Evolutionary conservation across 2,329 filamentous ascomycete genomes (phyloP), one percentile per base, ranked within the genome.

Genomic region (Didymella lethalis): DNA sequence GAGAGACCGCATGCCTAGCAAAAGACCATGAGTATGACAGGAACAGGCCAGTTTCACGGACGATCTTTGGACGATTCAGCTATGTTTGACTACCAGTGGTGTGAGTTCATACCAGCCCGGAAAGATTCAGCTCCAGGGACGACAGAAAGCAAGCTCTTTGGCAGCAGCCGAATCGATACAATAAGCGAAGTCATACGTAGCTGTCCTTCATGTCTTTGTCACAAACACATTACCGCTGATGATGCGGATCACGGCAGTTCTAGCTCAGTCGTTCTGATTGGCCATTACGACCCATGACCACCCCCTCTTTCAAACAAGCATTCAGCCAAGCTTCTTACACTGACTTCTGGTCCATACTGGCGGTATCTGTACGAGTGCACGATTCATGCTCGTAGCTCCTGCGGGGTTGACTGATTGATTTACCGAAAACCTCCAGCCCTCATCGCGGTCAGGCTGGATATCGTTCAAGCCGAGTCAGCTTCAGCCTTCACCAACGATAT

Each of bases 391-490:
- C 18, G 29, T 38, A 34, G 40, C 31, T 46, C 26, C 47, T 64
- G 67, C 61, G 64, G 67, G 67, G 64, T 59, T 36, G 32, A 38
- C 6, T 18, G 40, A 36, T 45, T 20, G 12, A 59, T 34, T 68
- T 67, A 56, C 63, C 63, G 65, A 59, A 57, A 49, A 54, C 28
- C 44, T 32, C 63, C 62, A 63, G 46, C 36, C 18, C n/a, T 46
- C 25, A 23, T 51, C 34, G 26, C 10, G 25, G n/a, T 38, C 56
- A 43, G 10, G 32, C 28, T 18, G 23, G 29, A 34, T 54, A 45
- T 63, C 63, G 54, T 18, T 32, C 28, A 28, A 18, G 20, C 61
- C 64, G 67, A 72, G 67, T 71, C 65, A 71, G 57, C 47, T 5
- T 23, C 14, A n/a, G 40, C 26, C 47, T 5, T 23, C 14, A n/a